Evolutionary conservation across 495 filamentous ascomycete species (phyloP), one percentile per base, ranked within the genome.

Genomic region (Darksidea phi): DNA sequence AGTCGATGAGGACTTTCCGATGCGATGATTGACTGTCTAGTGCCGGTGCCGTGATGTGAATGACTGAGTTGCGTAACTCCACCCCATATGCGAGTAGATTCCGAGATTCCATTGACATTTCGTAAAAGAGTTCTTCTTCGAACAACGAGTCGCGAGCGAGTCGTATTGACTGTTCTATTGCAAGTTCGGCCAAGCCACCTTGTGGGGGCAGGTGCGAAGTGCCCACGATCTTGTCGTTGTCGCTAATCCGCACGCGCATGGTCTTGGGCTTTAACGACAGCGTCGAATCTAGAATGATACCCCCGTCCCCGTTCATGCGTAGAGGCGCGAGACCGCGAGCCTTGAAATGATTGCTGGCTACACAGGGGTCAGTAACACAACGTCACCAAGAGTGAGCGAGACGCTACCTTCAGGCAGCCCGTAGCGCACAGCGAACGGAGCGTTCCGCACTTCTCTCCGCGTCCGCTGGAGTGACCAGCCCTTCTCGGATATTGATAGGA

Each of bases 91-190:
- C 81, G 10, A 83, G 78, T 37, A 95, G 74, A 0, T 79, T 75
- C 6, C 90, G 84, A 1, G 88, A 86, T 74, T 99, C 95, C 11
- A 88, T 82, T 48, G 86, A 84, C 20, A 99, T 72, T 72, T 97
- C 94, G 62, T 95, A 85, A 79, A 91, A 95, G n/a, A 99, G 74
- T 70, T 99, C 95, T 67, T 96, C 87, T 54, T 92, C 88, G 69
- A 89, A 97, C 1, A 95, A 78, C 55, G 88, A 91, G 71, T 99
- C 88, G 25, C 92, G 85, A 11, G 91, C 90, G 64, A 90, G 86
- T 17, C 86, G 79, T 45, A 97, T 89, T 7, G 81, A 81, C 36
- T 85, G 77, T 60, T 91, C 85, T 15, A 84, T 75, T 1, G 78
- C 73, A 1, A 73, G 69, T 8, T 72, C 67, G 4, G 52, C 48